Conservation (phyloP, 2,329 filamentous ascomycete genomes). For the Arthrobotrys sphaeroides region DNA sequence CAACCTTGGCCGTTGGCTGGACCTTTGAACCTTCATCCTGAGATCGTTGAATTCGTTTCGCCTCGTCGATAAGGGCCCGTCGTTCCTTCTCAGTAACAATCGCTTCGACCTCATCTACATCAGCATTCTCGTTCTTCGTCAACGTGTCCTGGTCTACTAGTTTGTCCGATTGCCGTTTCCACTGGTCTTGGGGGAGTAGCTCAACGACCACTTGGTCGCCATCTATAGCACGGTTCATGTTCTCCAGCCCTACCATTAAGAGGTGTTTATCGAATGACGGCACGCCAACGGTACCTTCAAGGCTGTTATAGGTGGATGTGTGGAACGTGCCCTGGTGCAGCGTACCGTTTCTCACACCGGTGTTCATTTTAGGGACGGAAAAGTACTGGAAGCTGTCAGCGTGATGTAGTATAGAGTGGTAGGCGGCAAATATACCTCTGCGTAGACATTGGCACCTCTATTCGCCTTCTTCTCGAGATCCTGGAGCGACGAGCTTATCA, state of each 20-base stretch:
- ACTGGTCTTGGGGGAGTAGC: conserved; percentile 90
- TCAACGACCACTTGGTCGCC: conserved; percentile 94
- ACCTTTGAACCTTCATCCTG: conserved; percentile 75
- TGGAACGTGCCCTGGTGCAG: conserved; percentile 96
- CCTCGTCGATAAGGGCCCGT: conserved; percentile 87
- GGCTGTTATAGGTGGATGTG: conserved; percentile 96
- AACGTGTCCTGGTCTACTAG: conserved; percentile 93
- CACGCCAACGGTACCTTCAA: conserved; percentile 68
- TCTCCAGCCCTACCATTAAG: conserved; percentile 88
- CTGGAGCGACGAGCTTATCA: conserved; percentile 84
- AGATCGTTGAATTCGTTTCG: conserved; percentile 82
- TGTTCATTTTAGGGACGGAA: conserved; percentile 90
- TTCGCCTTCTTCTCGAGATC: conserved; percentile 72
- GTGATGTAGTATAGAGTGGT: neutral
- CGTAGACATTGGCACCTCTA: conserved; percentile 75
- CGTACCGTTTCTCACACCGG: conserved; percentile 85
- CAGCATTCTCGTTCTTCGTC: conserved; percentile 92
- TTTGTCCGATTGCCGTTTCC: conserved; percentile 94
- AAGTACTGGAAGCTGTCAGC: conserved; percentile 67
- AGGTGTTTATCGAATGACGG: conserved; percentile 87
- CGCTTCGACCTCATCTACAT: conserved; percentile 77
- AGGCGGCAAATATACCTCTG: conserved; percentile 66
- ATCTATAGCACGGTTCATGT: conserved; percentile 92
- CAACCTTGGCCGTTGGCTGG: conserved; percentile 90
- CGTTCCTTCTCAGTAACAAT: conserved; percentile 90